Conservation (phyloP, 306 rosid species). For the Styphnolobium japonicum region DNA sequence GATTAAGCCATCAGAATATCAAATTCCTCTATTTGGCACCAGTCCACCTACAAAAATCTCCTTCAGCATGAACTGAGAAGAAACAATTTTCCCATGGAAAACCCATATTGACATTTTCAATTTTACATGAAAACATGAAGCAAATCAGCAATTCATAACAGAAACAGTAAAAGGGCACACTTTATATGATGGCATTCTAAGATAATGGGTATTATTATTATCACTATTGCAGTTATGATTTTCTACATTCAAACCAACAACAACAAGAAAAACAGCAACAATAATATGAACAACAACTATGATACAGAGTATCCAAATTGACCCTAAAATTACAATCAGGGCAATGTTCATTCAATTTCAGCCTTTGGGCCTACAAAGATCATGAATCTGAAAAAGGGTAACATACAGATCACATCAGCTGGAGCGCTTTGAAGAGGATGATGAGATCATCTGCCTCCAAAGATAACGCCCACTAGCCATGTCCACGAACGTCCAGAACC, state of each 20-base stretch:
- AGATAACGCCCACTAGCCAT: constrained; percentile 96
- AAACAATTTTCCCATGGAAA: not conserved
- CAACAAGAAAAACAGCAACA: constrained; percentile 13
- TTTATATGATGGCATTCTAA: not conserved
- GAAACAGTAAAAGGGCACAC: constrained; percentile 15
- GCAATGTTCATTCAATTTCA: not conserved
- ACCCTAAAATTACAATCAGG: constrained; percentile 25
- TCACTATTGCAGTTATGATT: not conserved
- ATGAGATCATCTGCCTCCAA: constrained; percentile 75
- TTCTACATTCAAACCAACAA: not conserved
- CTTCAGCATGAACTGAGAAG: not conserved
- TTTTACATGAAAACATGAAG: constrained; percentile 10
- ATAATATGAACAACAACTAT: constrained; percentile 33
- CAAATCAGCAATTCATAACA: constrained; percentile 17
- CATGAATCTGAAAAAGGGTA: not conserved
- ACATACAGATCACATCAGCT: constrained; percentile 39
- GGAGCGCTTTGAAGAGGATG: constrained; percentile 46
- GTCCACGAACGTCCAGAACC: constrained; percentile 86
- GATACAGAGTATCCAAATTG: constrained; percentile 31
- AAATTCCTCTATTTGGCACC: not conserved
- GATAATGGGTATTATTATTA: not conserved
- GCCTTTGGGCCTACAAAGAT: not conserved
- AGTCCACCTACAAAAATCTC: not conserved
- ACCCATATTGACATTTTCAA: not conserved
- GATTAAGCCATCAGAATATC: not conserved